phyloP scores from a whole-genome alignment of 805 yeast species.

The Cephaloascus fragrans region DNA sequence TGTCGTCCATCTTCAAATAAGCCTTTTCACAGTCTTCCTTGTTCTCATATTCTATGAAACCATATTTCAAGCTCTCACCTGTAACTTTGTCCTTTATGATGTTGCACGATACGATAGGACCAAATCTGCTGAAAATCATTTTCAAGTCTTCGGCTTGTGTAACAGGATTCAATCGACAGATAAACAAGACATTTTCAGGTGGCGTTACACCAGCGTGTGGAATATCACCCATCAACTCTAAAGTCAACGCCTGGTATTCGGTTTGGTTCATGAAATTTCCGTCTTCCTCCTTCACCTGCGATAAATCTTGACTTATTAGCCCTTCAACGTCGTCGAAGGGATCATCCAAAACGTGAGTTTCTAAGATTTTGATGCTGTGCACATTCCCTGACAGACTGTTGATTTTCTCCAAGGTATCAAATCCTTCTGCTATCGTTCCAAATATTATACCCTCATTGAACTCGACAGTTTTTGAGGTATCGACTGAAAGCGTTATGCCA shows the following conservation, averaged over 20 bases:
- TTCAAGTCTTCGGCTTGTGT: constrained; percentile 49
- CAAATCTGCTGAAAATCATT: constrained; percentile 53
- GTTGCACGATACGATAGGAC: constrained; percentile 40
- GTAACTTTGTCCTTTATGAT: constrained; percentile 38
- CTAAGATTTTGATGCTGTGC: constrained; percentile 41
- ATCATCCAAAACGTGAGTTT: constrained; percentile 40
- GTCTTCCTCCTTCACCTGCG: constrained; percentile 15
- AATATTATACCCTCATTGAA: constrained; percentile 18
- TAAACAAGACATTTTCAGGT: constrained; percentile 49
- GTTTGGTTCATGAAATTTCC: constrained; percentile 10
- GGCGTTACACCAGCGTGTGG: constrained; percentile 51
- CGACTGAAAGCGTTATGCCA: constrained; percentile 9
- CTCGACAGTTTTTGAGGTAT: background rate
- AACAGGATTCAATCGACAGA: constrained; percentile 54
- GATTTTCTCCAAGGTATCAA: constrained; percentile 32
- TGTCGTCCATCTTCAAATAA: constrained; percentile 50
- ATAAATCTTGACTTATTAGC: constrained; percentile 13
- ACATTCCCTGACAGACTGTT: constrained; percentile 30
- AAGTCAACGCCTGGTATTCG: constrained; percentile 43
- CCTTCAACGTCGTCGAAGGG: constrained; percentile 33
- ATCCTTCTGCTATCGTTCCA: constrained; percentile 46
- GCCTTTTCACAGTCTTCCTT: constrained; percentile 50
- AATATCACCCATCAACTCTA: constrained; percentile 56
- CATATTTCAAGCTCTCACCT: constrained; percentile 47
- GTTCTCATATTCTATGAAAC: constrained; percentile 47